Evolutionary conservation across 495 filamentous ascomycete species (phyloP).

Genomic region (Lasiosphaeria hispida): DNA sequence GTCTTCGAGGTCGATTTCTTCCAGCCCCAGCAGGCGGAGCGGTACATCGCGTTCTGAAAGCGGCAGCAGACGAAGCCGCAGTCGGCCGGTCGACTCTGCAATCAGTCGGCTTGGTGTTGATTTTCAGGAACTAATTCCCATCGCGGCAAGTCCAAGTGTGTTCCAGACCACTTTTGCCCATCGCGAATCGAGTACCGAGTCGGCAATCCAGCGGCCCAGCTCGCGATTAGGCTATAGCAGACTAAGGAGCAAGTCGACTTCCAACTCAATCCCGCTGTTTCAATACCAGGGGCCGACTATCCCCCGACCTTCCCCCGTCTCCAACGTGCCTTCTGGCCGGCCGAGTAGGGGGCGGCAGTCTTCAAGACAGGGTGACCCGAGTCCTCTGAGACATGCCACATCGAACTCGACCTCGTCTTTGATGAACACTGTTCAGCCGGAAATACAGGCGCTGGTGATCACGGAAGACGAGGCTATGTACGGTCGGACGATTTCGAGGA

Average conservation of each 20-base stretch:
- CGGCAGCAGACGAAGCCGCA: not conserved
- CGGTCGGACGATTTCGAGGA: slow-evolving; percentile 2
- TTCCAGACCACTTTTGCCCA: slow-evolving; percentile 14
- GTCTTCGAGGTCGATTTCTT: not conserved
- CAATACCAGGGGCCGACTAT: slow-evolving; percentile 8
- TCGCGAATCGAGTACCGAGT: not conserved
- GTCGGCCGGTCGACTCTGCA: not conserved
- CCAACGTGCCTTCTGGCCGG: not conserved
- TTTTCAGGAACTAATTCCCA: slow-evolving; percentile 20
- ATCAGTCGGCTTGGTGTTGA: not conserved
- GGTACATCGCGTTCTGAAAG: not conserved
- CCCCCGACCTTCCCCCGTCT: not conserved
- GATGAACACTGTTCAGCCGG: slow-evolving; percentile 4
- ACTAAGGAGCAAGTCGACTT: slow-evolving; percentile 10
- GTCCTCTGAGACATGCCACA: not conserved
- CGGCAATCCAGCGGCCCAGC: not conserved
- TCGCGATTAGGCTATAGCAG: not conserved
- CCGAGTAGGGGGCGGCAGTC: not conserved
- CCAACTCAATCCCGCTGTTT: not conserved
- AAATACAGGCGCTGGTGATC: slow-evolving; percentile 5
- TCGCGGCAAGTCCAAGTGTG: slow-evolving; percentile 32
- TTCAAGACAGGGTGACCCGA: not conserved
- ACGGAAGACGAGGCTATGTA: slow-evolving; percentile 15
- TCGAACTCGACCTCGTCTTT: not conserved
- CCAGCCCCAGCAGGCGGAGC: not conserved